phyloP scores from a whole-genome alignment of 2,329 filamentous ascomycete species.

The Penicillium polonicum region DNA sequence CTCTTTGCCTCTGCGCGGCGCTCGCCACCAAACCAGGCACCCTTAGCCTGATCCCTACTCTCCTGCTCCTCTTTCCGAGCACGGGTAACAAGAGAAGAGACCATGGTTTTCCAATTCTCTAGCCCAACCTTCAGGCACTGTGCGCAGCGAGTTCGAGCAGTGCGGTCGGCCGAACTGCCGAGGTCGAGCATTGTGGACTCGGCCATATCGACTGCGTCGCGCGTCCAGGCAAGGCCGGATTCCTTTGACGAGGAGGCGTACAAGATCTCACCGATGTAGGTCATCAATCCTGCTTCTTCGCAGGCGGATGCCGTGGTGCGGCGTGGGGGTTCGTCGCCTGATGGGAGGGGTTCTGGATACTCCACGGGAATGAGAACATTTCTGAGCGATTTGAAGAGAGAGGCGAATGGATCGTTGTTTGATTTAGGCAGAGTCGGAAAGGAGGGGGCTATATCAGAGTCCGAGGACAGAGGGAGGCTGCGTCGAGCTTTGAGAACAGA shows the following conservation, averaged over 20 bases:
- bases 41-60: conserved; percentile 32
- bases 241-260: conserved; percentile 67
- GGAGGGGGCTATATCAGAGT: conserved; percentile 26
- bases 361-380: conserved; percentile 53
- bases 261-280: conserved; percentile 92
- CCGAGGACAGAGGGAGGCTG: conserved; percentile 48
- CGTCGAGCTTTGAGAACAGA: conserved; percentile 79
- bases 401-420: conserved; percentile 30
- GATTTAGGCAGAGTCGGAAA: conserved; percentile 23
- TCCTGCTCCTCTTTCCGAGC: conserved; percentile 40
- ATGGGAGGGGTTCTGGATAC: conserved; percentile 69
- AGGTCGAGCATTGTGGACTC: conserved; percentile 59
- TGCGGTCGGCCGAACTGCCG: conserved; percentile 30
- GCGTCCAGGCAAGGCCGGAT: conserved; percentile 82
- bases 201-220: conserved; percentile 78
- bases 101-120: conserved; percentile 81
- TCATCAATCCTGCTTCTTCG: conserved; percentile 80
- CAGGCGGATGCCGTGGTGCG: conserved; percentile 68
- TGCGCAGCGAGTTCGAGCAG: conserved; percentile 62
- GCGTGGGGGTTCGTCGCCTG: conserved; percentile 66
- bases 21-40: conserved; percentile 36
- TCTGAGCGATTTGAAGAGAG: conserved; percentile 41
- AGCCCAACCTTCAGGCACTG: conserved; percentile 76
- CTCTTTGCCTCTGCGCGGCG: conserved; percentile 30
- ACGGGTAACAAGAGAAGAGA: conserved; percentile 58